Conservation (phyloP, 2,329 filamentous ascomycete species). For the Drechmeria coniospora region DNA sequence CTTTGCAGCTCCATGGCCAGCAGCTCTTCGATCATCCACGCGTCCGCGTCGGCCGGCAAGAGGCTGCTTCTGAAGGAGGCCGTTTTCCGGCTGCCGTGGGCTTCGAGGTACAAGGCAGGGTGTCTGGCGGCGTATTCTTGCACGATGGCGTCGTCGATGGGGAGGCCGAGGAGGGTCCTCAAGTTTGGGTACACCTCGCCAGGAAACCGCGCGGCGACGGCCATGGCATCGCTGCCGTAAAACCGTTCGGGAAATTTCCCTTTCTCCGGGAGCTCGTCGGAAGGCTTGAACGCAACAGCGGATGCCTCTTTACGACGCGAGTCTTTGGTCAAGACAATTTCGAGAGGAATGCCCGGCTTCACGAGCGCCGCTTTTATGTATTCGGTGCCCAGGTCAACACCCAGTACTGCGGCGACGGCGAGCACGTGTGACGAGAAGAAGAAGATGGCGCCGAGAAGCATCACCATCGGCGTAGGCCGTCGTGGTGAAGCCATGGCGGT, state of each 20-base stretch:
- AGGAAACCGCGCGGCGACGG: slow-evolving; percentile 74
- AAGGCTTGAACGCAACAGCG: slow-evolving; percentile 84
- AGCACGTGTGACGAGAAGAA: slow-evolving; percentile 28
- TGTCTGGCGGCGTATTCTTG: slow-evolving; percentile 60
- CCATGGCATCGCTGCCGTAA: slow-evolving; percentile 84
- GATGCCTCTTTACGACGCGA: slow-evolving; percentile 90
- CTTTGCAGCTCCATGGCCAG: slow-evolving; percentile 93
- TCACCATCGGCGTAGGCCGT: slow-evolving; percentile 19
- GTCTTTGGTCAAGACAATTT: slow-evolving; percentile 96
- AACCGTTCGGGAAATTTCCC: slow-evolving; percentile 70
- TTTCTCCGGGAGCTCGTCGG: slow-evolving; percentile 44
- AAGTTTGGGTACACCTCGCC: slow-evolving; percentile 90
- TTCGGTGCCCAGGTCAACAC: slow-evolving; percentile 87
- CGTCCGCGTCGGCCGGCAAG: slow-evolving; percentile 45
- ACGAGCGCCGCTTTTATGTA: slow-evolving; percentile 94
- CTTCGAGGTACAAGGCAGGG: slow-evolving; percentile 58
- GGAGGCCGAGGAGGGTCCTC: slow-evolving; percentile 74
- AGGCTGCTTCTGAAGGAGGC: slow-evolving; percentile 67
- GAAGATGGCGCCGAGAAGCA: slow-evolving; percentile 22
- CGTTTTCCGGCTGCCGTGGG: slow-evolving; percentile 46
- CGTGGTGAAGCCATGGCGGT: slow-evolving; percentile 18
- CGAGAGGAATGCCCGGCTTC: slow-evolving; percentile 90
- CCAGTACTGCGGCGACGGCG: slow-evolving; percentile 60
- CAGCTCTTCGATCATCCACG: slow-evolving; percentile 77
- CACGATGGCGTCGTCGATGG: slow-evolving; percentile 43